phyloP scores from a whole-genome alignment of 306 rosid species.

The Crotalaria pallida region DNA sequence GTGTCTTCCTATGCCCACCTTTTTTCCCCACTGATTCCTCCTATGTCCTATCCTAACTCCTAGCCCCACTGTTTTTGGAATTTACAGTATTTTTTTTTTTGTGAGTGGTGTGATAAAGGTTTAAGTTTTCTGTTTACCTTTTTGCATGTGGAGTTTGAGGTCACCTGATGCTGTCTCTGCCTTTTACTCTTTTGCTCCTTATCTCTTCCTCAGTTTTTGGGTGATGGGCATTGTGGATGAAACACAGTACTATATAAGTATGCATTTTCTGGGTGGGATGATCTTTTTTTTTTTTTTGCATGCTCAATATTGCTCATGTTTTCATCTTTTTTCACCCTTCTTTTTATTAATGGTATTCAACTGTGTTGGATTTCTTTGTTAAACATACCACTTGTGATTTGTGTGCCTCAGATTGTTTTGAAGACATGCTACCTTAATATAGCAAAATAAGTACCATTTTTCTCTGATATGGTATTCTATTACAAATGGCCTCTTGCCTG shows the following conservation, averaged over 20 bases:
- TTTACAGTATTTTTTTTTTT: not conserved
- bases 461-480: too few species aligned
- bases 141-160: constrained; percentile 55
- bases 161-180: constrained; percentile 29
- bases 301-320: not conserved
- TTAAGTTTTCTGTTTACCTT: constrained; percentile 21
- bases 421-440: too few species aligned
- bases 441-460: too few species aligned
- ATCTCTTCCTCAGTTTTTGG: constrained; percentile 6
- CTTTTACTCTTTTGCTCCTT: constrained; percentile 18
- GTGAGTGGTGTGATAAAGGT: constrained; percentile 19
- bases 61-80: not conserved
- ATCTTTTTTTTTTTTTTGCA: not conserved
- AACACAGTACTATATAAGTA: not conserved
- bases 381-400: not conserved
- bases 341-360: not conserved
- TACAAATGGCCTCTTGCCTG: too few species aligned
- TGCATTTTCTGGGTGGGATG: constrained; percentile 5
- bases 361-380: constrained; percentile 1
- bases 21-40: constrained; percentile 29
- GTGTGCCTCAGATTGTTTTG: not conserved
- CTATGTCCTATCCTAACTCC: not conserved
- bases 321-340: not conserved
- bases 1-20: constrained; percentile 15
- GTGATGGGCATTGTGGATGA: not conserved